These are phyloP conservation scores for Anisogramma anomala DNA, from an alignment of 2,329 filamentous ascomycete genomes.

Conservation along the genomic window DNA sequence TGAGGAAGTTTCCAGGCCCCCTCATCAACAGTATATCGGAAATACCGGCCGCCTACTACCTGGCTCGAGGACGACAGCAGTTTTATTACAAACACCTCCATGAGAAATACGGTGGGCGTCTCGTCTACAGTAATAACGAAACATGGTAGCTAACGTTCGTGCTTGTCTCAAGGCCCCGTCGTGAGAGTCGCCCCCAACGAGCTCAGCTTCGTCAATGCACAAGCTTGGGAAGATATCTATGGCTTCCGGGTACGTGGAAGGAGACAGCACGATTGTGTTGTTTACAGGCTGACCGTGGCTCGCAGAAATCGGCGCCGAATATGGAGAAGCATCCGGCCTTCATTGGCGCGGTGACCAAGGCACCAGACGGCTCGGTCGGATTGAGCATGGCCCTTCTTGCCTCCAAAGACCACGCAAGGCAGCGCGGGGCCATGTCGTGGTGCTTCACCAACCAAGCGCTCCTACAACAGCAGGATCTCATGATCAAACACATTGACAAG, in stretches of 20 bases:
- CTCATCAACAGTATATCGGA: slow-evolving; percentile 18
- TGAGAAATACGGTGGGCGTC: slow-evolving; percentile 18
- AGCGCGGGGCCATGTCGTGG: slow-evolving; percentile 19
- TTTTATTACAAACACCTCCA: slow-evolving; percentile 18
- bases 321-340: slow-evolving; percentile 22
- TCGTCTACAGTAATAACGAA: neutral
- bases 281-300: neutral
- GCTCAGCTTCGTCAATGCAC: slow-evolving; percentile 19
- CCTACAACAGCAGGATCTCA: slow-evolving; percentile 17
- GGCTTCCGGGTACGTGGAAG: slow-evolving; percentile 16
- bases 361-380: slow-evolving; percentile 3
- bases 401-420: slow-evolving; percentile 18
- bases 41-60: slow-evolving; percentile 16
- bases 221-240: slow-evolving; percentile 23
- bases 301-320: slow-evolving; percentile 15
- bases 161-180: slow-evolving; percentile 16
- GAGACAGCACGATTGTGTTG: rapidly evolving
- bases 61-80: slow-evolving; percentile 19
- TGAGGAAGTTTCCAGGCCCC: slow-evolving; percentile 19
- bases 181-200: slow-evolving; percentile 21
- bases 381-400: slow-evolving; percentile 13
- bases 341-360: slow-evolving; percentile 14
- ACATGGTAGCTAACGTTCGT: neutral
- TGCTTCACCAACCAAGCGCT: slow-evolving; percentile 20
- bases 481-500: slow-evolving; percentile 18